Base-by-base conservation (phyloP, 495 filamentous ascomycete genomes). In the Penicillium bialowiezense region DNA sequence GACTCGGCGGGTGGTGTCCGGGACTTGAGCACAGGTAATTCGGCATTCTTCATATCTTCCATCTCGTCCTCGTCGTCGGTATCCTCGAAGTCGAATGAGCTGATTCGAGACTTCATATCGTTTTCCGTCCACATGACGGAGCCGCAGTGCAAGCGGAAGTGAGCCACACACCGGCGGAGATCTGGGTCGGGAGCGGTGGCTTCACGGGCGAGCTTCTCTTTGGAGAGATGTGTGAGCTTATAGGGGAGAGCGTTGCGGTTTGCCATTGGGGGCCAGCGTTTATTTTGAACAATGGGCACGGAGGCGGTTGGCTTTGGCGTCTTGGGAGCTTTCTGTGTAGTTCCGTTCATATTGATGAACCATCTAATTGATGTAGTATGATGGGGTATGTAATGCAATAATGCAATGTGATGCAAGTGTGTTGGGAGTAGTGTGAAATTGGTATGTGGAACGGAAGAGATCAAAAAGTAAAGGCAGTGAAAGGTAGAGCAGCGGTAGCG, bases 241-340 rank as follows among this genome's bases (percentile, higher is more conserved):
- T 70, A 73, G 9, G 70, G 63, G 31, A 73, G 65, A 31, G 70
- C 62, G 50, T 63, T 60, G 48, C 65, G 67, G 61, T 73, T 66
- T 40, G 70, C 70, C 44, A 73, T 63, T 15, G 70, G 70, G 50
- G 70, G 70, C 63, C 65, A 66, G 48, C 70, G 70, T 58, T 69
- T 58, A 42, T 59, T 60, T 55, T 65, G 60, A 45, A 66, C 44
- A 39, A 54, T 43, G 24, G 53, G 58, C 18, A 59, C 52, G 0
- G 61, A 49, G 34, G 45, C 52, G 34, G 47, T 34, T 20, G 55
- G 58, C 18, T 50, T 50, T 12, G 61, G 61, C 18, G 58, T 46
- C 26, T 50, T 42, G 10, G 55, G 49, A 7, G 58, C 31, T 31
- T 49, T 48, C 32, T 55, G 21, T 10, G 44, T 41, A 35, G 49